phyloP scores from a whole-genome alignment of 2,329 filamentous ascomycete genomes.

The Leptosphaerulina australis region DNA sequence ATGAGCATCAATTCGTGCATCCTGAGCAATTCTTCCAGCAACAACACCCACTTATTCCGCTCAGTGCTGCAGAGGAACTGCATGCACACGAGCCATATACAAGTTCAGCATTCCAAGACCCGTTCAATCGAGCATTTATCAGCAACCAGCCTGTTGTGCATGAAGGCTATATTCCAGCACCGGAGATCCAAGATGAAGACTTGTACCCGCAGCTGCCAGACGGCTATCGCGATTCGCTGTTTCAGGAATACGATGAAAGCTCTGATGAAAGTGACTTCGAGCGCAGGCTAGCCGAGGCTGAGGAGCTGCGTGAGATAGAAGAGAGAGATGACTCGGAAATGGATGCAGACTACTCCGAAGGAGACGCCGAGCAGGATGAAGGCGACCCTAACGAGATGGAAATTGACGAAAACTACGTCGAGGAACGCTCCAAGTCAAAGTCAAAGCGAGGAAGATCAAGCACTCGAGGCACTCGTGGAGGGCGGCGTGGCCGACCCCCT shows the following conservation, averaged over 20 bases:
- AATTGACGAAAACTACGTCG: slow-evolving; percentile 38
- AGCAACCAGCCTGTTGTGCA: slow-evolving; percentile 43
- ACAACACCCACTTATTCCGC: slow-evolving; percentile 28
- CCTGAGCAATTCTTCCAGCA: slow-evolving; percentile 29
- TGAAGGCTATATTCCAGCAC: slow-evolving; percentile 50
- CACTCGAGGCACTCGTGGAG: slow-evolving; percentile 25
- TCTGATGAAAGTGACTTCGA: slow-evolving; percentile 40
- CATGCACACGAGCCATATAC: slow-evolving; percentile 22
- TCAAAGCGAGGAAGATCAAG: slow-evolving; percentile 27
- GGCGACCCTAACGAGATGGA: slow-evolving; percentile 43
- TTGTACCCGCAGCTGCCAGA: slow-evolving; percentile 33
- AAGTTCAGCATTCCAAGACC: slow-evolving; percentile 25
- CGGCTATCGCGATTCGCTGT: slow-evolving; percentile 28
- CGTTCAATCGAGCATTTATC: slow-evolving; percentile 33
- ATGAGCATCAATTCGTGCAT: slow-evolving; percentile 23
- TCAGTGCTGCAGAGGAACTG: slow-evolving; percentile 32
- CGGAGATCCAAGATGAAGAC: slow-evolving; percentile 43
- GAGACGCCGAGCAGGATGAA: slow-evolving; percentile 41
- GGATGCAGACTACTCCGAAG: slow-evolving; percentile 46
- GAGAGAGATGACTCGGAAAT: slow-evolving; percentile 40
- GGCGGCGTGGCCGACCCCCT: slow-evolving; percentile 34
- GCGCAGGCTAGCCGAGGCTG: slow-evolving; percentile 36
- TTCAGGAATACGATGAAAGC: slow-evolving; percentile 32
- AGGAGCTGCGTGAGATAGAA: slow-evolving; percentile 34
- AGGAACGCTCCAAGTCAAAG: slow-evolving; percentile 22